Base-by-base conservation (phyloP, 176 grass and related monocot species). In the Thinopyrum elongatum region DNA sequence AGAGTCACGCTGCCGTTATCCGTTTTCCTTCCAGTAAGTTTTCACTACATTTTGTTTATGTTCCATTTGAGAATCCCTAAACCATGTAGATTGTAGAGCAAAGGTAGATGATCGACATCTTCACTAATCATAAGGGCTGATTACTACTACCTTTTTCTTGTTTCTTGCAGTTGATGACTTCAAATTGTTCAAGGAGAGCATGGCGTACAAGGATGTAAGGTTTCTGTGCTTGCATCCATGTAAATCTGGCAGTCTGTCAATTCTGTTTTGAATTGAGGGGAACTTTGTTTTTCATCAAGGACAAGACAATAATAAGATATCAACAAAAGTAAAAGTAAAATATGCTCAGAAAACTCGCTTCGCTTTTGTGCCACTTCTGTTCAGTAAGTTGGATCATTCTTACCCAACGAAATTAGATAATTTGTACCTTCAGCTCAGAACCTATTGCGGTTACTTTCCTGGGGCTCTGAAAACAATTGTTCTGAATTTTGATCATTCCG, bases 161-260 rank as follows among this genome's bases (percentile, higher is more conserved):
- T 84, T 30, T 85, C 72, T 30, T 84, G 70, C 74, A 97, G 95
- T 73, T 49, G 92, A 91, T 0, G 95, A 94, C 79, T 93, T 97
- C 7, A 87, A 86, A 82, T 81, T 84, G 35, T 94, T 97, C 66
- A 91, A 51, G 86, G 86, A 91, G 66, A 94, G 90, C 70, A 83
- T 46, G 7, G 88, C 88, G 5, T 97, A 91, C 76, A 86, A 91
- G 23, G 70, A 94, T 91, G 95, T 93, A 94, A 94, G 88, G 68
- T 19, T 39, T 89, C 38, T 74, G 60, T 67, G 47, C 44, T 61
- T 62, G 29, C 65, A 76, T 82, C 31, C 4, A 58, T 39, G 70
- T 14, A 70, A 70, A 63, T 72, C 29, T 42, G 65, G 14, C 8
- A 80, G 84, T 17, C 2, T 17, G 38, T 58, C 65, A 55, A 9